Evolutionary conservation across 1,139 yeast genomes (phyloP).

Genomic region (Magnusiomyces tetraspermus): DNA sequence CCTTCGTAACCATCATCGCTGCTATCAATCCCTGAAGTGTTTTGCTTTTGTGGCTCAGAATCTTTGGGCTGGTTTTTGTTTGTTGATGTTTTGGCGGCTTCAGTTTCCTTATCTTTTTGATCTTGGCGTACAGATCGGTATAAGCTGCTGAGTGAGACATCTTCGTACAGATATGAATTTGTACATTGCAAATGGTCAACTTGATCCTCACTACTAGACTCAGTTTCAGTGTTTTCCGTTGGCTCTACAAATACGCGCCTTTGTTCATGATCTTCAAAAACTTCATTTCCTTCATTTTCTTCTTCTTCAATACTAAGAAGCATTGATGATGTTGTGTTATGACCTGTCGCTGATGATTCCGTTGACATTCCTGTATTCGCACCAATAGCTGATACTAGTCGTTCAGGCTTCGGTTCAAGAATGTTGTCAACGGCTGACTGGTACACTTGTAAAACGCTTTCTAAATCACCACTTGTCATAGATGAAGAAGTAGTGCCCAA

Average conservation of each 20-base stretch:
- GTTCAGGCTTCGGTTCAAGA: neutral
- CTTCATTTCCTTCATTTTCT: neutral
- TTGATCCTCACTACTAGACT: neutral
- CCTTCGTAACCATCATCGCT: neutral
- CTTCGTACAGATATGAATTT: too few relatives aligned
- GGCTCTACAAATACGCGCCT: neutral
- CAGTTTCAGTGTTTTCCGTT: neutral
- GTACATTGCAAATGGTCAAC: neutral
- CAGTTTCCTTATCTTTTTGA: too few relatives aligned
- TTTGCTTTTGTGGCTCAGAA: neutral
- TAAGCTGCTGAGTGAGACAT: too few relatives aligned
- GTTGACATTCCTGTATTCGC: neutral
- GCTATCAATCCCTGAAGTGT: neutral
- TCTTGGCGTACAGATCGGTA: too few relatives aligned
- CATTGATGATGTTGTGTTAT: neutral
- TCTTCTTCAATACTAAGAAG: neutral
- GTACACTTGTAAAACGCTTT: neutral
- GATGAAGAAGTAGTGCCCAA: neutral
- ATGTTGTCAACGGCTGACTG: neutral
- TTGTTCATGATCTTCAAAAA: neutral
- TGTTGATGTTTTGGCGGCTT: too few relatives aligned
- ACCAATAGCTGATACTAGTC: neutral
- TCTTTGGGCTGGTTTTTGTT: neutral
- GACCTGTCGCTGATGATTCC: too few relatives aligned
- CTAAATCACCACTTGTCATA: neutral